Percentiles rank a stretch among this genome's conserved stretches.
Conservation (phyloP, 2,329 filamentous ascomycete genomes). For the Didymella pomorum region DNA sequence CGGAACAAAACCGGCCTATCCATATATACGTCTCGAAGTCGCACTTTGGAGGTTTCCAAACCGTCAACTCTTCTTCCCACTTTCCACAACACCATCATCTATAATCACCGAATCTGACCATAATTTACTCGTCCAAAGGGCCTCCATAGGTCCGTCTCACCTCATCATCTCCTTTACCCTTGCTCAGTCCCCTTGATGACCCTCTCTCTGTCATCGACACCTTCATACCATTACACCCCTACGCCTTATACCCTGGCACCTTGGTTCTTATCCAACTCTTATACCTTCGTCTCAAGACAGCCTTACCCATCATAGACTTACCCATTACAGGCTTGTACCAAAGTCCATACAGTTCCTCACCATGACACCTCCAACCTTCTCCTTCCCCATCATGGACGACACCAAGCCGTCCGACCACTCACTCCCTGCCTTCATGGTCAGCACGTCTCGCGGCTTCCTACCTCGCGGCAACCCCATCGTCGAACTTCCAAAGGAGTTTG, state of each 20-base stretch:
- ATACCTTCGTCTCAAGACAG: background rate
- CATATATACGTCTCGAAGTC: slow-evolving; percentile 46
- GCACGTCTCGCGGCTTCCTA: slow-evolving; percentile 76
- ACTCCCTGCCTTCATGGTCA: slow-evolving; percentile 80
- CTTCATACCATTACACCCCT: too few relatives aligned
- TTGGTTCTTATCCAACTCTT: too few relatives aligned
- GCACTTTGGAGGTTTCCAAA: slow-evolving; percentile 9
- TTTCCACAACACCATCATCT: slow-evolving; percentile 7
- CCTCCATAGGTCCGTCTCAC: background rate
- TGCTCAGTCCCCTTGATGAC: background rate
- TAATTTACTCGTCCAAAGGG: background rate
- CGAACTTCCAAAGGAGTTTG: slow-evolving; percentile 76
- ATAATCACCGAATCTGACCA: background rate
- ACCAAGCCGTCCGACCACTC: slow-evolving; percentile 68
- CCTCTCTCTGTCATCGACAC: background rate
- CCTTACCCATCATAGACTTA: background rate
- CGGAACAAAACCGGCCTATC: slow-evolving; percentile 48
- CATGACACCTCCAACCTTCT: slow-evolving; percentile 42
- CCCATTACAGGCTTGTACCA: background rate
- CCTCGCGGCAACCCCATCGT: slow-evolving; percentile 63
- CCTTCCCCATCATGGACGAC: slow-evolving; percentile 70
- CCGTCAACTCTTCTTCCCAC: slow-evolving; percentile 16
- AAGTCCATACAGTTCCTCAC: slow-evolving; percentile 48
- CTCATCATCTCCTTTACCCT: background rate
- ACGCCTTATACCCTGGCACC: too few relatives aligned